These are phyloP conservation scores for Exobasidium rhododendri DNA, from an alignment of 1,284 basidiomycete genomes.

Conservation along the genomic window DNA sequence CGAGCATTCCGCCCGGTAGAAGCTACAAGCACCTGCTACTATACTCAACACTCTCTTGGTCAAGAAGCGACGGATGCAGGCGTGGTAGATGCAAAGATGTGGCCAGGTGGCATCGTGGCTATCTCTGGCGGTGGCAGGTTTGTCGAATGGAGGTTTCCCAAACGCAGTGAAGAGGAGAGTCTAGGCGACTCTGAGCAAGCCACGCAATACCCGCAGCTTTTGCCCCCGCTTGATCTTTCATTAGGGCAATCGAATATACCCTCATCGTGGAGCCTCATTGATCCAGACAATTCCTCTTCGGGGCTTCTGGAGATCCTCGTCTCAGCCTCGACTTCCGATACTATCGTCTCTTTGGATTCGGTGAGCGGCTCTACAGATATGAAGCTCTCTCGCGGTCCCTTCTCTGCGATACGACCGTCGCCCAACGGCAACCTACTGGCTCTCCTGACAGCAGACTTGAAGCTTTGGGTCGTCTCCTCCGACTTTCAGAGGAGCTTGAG, in stretches of 20 bases:
- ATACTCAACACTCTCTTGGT: slow-evolving; percentile 79
- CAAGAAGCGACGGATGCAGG: slow-evolving; percentile 76
- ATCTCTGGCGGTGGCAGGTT: slow-evolving; percentile 73
- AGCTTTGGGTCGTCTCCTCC: slow-evolving; percentile 86
- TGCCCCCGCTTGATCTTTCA: neutral
- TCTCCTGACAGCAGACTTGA: slow-evolving; percentile 68
- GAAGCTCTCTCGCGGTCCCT: slow-evolving; percentile 82
- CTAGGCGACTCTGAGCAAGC: neutral
- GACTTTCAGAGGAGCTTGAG: slow-evolving; percentile 86
- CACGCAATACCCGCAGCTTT: slow-evolving; percentile 7
- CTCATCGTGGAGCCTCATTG: slow-evolving; percentile 15
- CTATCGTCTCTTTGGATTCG: slow-evolving; percentile 27
- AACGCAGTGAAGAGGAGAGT: slow-evolving; percentile 63
- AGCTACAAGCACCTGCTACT: slow-evolving; percentile 64
- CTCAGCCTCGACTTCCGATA: slow-evolving; percentile 7
- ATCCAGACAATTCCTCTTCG: slow-evolving; percentile 7
- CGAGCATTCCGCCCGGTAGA: slow-evolving; percentile 19
- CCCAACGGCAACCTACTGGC: slow-evolving; percentile 92
- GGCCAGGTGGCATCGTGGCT: slow-evolving; percentile 81
- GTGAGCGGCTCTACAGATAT: slow-evolving; percentile 31
- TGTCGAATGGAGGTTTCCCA: slow-evolving; percentile 68
- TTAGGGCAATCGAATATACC: slow-evolving; percentile 6
- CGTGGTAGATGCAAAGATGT: slow-evolving; percentile 76
- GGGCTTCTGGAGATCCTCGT: slow-evolving; percentile 9
- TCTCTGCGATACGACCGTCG: slow-evolving; percentile 77